Conservation (phyloP, 1,284 basidiomycete genomes). For the Fomitopsis betulina region DNA sequence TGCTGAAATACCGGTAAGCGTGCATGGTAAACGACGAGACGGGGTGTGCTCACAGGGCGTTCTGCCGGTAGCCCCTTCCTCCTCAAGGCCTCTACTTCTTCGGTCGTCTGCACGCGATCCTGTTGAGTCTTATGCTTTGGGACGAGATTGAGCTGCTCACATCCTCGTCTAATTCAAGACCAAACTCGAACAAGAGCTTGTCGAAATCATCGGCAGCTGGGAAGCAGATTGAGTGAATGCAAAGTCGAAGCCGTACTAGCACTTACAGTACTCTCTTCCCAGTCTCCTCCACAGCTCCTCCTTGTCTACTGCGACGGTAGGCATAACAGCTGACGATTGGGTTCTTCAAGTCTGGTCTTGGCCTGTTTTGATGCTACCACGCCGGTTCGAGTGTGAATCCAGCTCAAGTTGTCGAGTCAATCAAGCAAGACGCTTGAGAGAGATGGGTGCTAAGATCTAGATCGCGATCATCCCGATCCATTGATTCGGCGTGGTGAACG, state of each 20-base stretch:
- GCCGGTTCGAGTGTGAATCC: not conserved
- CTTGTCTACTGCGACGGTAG: constrained; percentile 94
- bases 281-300: constrained; percentile 89
- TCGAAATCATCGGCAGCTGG: constrained; percentile 92
- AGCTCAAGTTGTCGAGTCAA: not conserved
- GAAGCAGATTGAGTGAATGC: constrained; percentile 1
- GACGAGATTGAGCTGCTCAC: constrained; percentile 43
- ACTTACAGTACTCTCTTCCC: constrained; percentile 79
- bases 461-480: not conserved
- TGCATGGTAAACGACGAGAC: not conserved
- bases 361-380: not conserved
- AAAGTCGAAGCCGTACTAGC: constrained; percentile 1
- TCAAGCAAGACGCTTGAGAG: not conserved
- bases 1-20: constrained; percentile 46
- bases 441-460: not conserved
- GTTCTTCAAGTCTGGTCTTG: not conserved
- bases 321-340: constrained; percentile 51
- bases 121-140: not conserved
- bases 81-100: constrained; percentile 77
- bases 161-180: constrained; percentile 96
- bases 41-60: constrained; percentile 57
- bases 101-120: constrained; percentile 66
- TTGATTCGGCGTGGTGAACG: no score
- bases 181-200: constrained; percentile 95
- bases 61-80: constrained; percentile 81